Base-by-base conservation (phyloP, 2,329 filamentous ascomycete species). In the Colletotrichum tanaceti region DNA sequence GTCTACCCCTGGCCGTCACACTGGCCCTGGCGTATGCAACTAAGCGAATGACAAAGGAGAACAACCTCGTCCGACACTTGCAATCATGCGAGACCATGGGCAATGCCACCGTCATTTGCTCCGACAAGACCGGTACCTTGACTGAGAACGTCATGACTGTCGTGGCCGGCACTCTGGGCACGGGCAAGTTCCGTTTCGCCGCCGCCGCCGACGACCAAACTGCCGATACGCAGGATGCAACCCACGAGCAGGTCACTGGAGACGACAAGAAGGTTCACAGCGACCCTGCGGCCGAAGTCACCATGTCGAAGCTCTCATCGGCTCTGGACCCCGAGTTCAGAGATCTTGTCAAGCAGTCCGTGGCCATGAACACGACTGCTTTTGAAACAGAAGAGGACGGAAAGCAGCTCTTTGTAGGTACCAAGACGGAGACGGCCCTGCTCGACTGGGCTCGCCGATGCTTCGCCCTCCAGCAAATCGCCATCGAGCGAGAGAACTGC, bases 41-140 rank as follows among this genome's bases (percentile, higher is more conserved):
- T 1, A 89, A 86, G 46, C 81, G 87, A 46, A 89, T 90, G 87
- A 80, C 89, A 14, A 86, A 84, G 73, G 87, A 90, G 71, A 89
- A 89, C 72, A 89, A 89, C 69, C 75, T 90, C 53, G 87, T 90
- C 53, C 86, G 87, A 14, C 79, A 87, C 39, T 77, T 90, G 41
- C 82, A 85, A 58, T 87, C 87, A 1, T 88, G 87, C 72, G 87
- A 90, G 72, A 88, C 86, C 6, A 90, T 90, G 87, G 87, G 87
- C 9, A 89, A 89, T 72, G 87, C 87, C 10, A 90, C 87, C 0
- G 87, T 84, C 9, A 84, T 90, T 57, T 90, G 88, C 74, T 90
- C 87, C 0, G 89, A 90, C 73, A 91, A 91, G 75, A 90, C 88
- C 0, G 89, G 89, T 4, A 91, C 89, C 0, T 78, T 91, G 24